Evolutionary conservation across 345 rosid species (phyloP).

Genomic region (Gossypium bickii): DNA sequence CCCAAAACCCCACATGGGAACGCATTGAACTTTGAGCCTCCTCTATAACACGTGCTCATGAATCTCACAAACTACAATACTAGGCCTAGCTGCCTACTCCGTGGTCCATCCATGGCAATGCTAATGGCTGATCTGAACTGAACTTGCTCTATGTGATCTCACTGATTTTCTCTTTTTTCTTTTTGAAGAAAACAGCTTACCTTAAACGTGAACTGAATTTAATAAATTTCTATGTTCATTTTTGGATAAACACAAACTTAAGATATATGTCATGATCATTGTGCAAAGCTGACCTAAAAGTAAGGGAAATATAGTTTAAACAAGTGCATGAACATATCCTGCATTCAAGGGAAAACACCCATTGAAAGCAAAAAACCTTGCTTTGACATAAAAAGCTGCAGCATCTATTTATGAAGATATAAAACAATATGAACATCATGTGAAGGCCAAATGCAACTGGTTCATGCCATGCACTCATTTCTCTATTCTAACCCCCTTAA

Average conservation of each 20-base stretch:
- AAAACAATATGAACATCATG: not conserved
- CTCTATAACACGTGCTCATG: slow-evolving; percentile 19
- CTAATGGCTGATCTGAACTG: not conserved
- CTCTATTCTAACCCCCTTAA: slow-evolving; percentile 2
- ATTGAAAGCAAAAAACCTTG: not conserved
- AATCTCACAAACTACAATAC: not conserved
- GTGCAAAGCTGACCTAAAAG: slow-evolving; percentile 10
- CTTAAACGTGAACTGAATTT: not conserved
- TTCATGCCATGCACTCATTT: not conserved
- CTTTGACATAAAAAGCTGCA: slow-evolving; percentile 5
- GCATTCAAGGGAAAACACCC: not conserved
- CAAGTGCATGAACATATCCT: not conserved
- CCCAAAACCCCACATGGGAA: slow-evolving; percentile 31
- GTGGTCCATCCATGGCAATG: not conserved
- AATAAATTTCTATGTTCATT: not conserved
- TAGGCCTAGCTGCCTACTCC: not conserved
- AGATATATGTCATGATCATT: not conserved
- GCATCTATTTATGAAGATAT: not conserved
- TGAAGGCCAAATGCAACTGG: slow-evolving; percentile 4
- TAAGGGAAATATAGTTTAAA: not conserved
- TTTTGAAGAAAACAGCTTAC: not conserved
- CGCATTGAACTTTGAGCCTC: slow-evolving; percentile 28
- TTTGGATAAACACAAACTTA: not conserved
- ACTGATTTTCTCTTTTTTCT: not conserved
- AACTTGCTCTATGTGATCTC: not conserved